Evolutionary conservation across 2,329 filamentous ascomycete species (phyloP).

Genomic region (Pseudogymnoascus sp.): DNA sequence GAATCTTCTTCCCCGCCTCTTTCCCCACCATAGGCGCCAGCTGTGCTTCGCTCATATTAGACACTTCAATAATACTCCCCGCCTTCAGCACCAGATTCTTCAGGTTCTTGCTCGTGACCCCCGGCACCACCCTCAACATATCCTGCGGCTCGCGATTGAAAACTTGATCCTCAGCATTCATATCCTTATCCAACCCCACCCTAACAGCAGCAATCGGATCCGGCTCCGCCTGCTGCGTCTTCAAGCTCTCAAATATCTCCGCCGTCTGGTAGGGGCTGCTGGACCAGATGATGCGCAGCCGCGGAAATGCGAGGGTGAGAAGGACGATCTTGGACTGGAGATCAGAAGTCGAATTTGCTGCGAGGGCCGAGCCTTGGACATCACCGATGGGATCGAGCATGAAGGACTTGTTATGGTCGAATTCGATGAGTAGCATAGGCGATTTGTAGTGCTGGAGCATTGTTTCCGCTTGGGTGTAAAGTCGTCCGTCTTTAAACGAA

Average conservation of each 20-base stretch:
- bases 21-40: conserved; percentile 67
- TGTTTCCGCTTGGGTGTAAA: conserved; percentile 85
- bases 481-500: conserved; percentile 82
- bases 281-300: conserved; percentile 87
- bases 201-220: conserved; percentile 82
- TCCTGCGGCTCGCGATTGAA: conserved; percentile 85
- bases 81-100: conserved; percentile 62
- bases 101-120: conserved; percentile 72
- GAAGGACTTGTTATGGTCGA: conserved; percentile 95
- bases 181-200: conserved; percentile 62
- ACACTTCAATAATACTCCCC: conserved; percentile 71
- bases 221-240: conserved; percentile 81
- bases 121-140: conserved; percentile 78
- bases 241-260: conserved; percentile 91
- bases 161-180: conserved; percentile 55
- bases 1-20: conserved; percentile 67
- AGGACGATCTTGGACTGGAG: conserved; percentile 88
- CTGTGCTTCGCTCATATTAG: conserved; percentile 72
- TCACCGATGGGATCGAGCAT: conserved; percentile 78
- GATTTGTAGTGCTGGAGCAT: conserved; percentile 91
- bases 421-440: conserved; percentile 91
- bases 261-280: conserved; percentile 90
- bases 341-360: conserved; percentile 58
- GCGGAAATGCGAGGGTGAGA: conserved; percentile 84
- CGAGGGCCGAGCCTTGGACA: conserved; percentile 50